Percentiles rank a stretch among this genome's conserved stretches.
These are phyloP conservation scores for Crithidia fasciculata DNA, from an alignment of 208 protist genomes.

Conservation along the genomic window DNA sequence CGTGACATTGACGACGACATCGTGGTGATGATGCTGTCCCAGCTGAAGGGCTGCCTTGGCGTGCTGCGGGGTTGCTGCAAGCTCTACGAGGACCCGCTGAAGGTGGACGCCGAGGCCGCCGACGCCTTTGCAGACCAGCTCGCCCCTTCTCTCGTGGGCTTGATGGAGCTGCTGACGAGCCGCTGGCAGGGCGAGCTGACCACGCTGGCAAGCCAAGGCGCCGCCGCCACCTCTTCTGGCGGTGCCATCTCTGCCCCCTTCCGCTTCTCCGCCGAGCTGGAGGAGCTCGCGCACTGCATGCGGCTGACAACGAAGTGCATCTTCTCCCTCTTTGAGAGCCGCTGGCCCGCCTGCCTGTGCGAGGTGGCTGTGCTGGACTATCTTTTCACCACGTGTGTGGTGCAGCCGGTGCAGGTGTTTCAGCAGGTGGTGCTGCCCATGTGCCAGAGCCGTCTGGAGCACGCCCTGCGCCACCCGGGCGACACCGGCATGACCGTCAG, in stretches of 20 bases:
- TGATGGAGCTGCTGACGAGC: slow-evolving; percentile 51
- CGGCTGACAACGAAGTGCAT: slow-evolving; percentile 80
- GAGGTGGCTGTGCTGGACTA: slow-evolving; percentile 50
- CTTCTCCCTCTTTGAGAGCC: slow-evolving; percentile 45
- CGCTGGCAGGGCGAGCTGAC: slow-evolving; percentile 51
- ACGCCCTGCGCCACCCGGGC: slow-evolving; percentile 28
- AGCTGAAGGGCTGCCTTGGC: slow-evolving; percentile 70
- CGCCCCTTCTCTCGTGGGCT: slow-evolving; percentile 49
- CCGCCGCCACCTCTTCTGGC: slow-evolving; percentile 10
- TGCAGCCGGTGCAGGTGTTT: slow-evolving; percentile 36
- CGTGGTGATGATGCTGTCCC: slow-evolving; percentile 36
- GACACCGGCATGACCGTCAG: slow-evolving; percentile 32
- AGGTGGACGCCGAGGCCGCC: slow-evolving; percentile 44
- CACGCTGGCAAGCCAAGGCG: slow-evolving; percentile 17
- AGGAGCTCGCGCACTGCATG: slow-evolving; percentile 74
- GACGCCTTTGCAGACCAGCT: slow-evolving; percentile 57
- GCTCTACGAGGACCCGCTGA: slow-evolving; percentile 62
- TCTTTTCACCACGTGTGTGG: slow-evolving; percentile 58
- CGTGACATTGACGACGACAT: slow-evolving; percentile 26
- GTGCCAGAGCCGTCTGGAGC: slow-evolving; percentile 39
- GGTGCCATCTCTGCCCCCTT: slow-evolving; percentile 19
- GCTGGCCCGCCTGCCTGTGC: slow-evolving; percentile 76
- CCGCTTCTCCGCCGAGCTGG: slow-evolving; percentile 33
- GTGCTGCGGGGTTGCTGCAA: slow-evolving; percentile 77
- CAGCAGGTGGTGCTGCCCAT: slow-evolving; percentile 54